Conservation (phyloP, 371 early-diverging fungal species). For the Mortierella sp. region DNA sequence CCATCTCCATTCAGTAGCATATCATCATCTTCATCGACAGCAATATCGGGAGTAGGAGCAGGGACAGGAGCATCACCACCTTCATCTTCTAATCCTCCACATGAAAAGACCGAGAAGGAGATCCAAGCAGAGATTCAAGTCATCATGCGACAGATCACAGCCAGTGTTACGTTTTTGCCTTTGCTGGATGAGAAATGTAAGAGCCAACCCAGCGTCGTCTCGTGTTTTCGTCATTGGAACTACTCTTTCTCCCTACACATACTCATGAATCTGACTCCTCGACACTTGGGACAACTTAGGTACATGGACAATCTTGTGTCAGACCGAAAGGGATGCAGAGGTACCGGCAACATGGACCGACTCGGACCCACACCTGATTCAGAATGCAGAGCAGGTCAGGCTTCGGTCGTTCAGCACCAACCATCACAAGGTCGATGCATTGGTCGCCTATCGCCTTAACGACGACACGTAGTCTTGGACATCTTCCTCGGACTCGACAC, state of each 20-base stretch:
- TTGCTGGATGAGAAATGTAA: constrained; percentile 87
- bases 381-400: constrained; percentile 85
- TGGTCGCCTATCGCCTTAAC: constrained; percentile 82
- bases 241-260: too few species aligned
- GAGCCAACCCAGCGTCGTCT: too few species aligned
- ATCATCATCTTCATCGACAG: background rate
- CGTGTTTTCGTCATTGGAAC: too few species aligned
- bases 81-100: constrained; percentile 11
- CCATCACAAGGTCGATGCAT: constrained; percentile 83
- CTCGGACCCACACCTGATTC: constrained; percentile 79
- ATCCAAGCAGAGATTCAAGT: constrained; percentile 84
- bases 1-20: background rate
- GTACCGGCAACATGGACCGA: constrained; percentile 91
- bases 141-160: constrained; percentile 91
- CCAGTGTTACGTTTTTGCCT: constrained; percentile 90
- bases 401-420: constrained; percentile 85
- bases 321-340: constrained; percentile 87
- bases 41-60: too few species aligned
- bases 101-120: constrained; percentile 69
- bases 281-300: constrained; percentile 54
- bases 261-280: too few species aligned
- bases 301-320: constrained; percentile 90
- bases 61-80: background rate
- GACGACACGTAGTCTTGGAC: too few species aligned
- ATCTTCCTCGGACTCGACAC: too few species aligned